Evolutionary conservation across 176 grass and related monocot genomes (phyloP).

Genomic region (Eragrostis nindensis): DNA sequence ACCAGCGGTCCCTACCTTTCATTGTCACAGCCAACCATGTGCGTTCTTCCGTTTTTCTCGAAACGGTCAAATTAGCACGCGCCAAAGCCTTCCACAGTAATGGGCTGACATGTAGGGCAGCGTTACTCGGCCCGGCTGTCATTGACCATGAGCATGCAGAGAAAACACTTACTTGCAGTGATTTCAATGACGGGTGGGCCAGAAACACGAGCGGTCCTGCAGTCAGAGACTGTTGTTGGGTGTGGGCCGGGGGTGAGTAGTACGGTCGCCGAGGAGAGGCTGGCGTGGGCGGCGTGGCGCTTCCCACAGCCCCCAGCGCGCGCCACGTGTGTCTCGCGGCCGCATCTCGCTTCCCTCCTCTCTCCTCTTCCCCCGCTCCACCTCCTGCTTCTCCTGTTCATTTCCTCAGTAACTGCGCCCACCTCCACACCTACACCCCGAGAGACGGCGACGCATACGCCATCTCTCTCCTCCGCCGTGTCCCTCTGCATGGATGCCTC

Average conservation of each 20-base stretch:
- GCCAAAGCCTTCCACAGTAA: slow-evolving; percentile 3
- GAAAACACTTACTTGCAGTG: rapidly evolving
- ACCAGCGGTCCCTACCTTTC: background rate
- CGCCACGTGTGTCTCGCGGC: slow-evolving; percentile 54
- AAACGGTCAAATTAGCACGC: slow-evolving; percentile 38
- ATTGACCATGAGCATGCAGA: background rate
- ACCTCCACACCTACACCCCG: slow-evolving; percentile 38
- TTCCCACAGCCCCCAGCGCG: slow-evolving; percentile 32
- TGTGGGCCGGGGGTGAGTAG: background rate
- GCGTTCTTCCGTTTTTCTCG: background rate
- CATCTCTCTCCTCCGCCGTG: background rate
- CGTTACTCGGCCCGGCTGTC: background rate
- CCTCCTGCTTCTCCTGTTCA: slow-evolving; percentile 50
- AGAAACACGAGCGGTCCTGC: rapidly evolving
- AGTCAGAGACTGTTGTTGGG: background rate
- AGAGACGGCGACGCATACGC: slow-evolving; percentile 14
- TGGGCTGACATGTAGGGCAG: slow-evolving; percentile 13
- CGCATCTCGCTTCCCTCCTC: slow-evolving; percentile 46
- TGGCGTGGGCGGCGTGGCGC: slow-evolving; percentile 58
- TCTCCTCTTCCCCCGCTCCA: slow-evolving; percentile 16
- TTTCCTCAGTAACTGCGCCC: slow-evolving; percentile 58
- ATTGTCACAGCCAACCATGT: background rate
- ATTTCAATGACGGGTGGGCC: background rate
- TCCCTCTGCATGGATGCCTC: slow-evolving; percentile 63
- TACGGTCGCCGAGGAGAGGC: slow-evolving; percentile 38